A percentile compares a stretch with the other conserved stretches of the same genome.
Conservation (phyloP, 306 rosid genomes). For the Casuarina equisetifolia region DNA sequence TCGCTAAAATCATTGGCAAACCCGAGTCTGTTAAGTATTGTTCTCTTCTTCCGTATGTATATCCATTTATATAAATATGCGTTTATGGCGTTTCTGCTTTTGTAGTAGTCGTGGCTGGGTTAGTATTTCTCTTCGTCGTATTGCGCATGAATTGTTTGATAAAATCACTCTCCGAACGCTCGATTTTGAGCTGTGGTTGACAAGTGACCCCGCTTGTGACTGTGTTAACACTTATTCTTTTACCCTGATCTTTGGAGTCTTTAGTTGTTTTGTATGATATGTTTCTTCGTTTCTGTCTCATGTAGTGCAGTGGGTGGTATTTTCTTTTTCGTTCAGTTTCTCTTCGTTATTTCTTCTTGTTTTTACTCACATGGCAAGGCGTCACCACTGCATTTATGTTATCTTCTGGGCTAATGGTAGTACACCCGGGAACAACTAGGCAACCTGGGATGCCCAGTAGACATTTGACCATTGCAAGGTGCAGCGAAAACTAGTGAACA, state of each 20-base stretch:
- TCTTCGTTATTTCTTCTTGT: no score
- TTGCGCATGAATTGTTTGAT: slow-evolving; percentile 52
- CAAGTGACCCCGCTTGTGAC: not conserved
- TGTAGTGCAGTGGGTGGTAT: no score
- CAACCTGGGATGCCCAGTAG: no score
- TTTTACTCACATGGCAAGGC: no score
- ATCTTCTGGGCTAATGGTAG: no score
- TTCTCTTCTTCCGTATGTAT: not conserved
- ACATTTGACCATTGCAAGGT: no score
- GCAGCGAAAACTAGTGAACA: no score
- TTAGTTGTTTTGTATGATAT: not conserved
- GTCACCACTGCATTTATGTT: no score
- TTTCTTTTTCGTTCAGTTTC: no score
- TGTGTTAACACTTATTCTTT: not conserved
- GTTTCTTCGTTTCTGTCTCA: not conserved
- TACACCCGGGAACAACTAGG: no score
- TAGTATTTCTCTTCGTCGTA: not conserved
- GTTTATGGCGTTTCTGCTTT: not conserved
- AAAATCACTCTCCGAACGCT: slow-evolving; percentile 34
- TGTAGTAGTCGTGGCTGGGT: not conserved
- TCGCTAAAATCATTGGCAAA: slow-evolving; percentile 83
- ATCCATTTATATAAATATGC: not conserved
- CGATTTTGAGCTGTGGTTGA: not conserved
- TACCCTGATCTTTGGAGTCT: not conserved
- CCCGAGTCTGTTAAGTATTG: slow-evolving; percentile 76